Evolutionary conservation across 2,329 filamentous ascomycete species (phyloP).

Genomic region (Corniculantispora saksenae): DNA sequence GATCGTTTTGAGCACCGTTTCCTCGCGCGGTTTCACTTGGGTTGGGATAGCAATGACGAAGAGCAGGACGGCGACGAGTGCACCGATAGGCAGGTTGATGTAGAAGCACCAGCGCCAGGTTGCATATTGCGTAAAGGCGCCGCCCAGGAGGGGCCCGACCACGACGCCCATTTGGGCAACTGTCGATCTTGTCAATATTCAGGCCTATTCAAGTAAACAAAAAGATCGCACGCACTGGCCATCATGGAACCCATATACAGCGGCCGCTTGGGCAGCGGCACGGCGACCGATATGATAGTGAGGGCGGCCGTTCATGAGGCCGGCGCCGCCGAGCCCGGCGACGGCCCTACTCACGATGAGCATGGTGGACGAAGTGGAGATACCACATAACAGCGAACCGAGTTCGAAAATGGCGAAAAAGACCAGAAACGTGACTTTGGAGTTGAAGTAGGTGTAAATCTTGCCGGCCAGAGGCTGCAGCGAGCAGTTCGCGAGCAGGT

Average conservation of each 20-base stretch:
- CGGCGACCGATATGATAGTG: conserved; percentile 33
- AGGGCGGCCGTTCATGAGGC: conserved; percentile 40
- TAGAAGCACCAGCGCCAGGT: conserved; percentile 9
- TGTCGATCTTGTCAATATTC: background rate
- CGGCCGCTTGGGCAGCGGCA: conserved; percentile 30
- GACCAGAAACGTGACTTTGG: conserved; percentile 37
- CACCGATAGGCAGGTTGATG: conserved; percentile 9
- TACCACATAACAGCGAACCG: conserved; percentile 50
- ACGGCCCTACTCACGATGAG: conserved; percentile 52
- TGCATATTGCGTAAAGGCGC: conserved; percentile 35
- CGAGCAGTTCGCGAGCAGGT: conserved; percentile 49
- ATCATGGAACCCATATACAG: conserved; percentile 30
- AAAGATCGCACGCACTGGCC: conserved; percentile 21
- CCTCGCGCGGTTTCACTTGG: conserved; percentile 39
- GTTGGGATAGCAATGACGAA: conserved; percentile 37
- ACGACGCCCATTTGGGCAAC: conserved; percentile 45
- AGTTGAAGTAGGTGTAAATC: conserved; percentile 45
- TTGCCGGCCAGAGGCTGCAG: conserved; percentile 54
- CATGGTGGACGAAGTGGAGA: conserved; percentile 44
- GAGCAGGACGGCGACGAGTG: conserved; percentile 33
- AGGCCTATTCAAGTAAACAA: no score
- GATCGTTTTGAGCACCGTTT: conserved; percentile 30
- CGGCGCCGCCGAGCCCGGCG: conserved; percentile 48
- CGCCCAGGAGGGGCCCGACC: conserved; percentile 49
- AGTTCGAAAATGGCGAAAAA: conserved; percentile 35